These are phyloP conservation scores for Chlamydomonas urium DNA, from an alignment of 139 green algal species.

Conservation along the genomic window DNA sequence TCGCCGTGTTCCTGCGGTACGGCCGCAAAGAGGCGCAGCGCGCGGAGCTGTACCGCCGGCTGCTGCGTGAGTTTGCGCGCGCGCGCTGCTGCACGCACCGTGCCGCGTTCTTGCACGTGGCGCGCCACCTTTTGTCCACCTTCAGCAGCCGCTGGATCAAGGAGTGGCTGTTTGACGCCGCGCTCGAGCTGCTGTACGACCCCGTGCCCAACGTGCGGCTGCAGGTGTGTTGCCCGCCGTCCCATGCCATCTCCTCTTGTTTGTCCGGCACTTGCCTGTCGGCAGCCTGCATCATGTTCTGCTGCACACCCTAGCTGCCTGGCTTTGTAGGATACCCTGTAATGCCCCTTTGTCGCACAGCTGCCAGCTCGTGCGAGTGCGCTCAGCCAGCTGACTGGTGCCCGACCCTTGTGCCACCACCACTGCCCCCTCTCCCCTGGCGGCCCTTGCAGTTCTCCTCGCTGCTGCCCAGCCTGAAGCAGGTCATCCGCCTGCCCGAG, in stretches of 20 bases:
- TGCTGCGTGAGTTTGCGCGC: conserved; percentile 56
- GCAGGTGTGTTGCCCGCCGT: conserved; percentile 15
- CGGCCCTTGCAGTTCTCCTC: conserved; percentile 12
- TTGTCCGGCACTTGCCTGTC: no score
- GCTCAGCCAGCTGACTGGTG: no score
- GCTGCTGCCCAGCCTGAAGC: conserved; percentile 58
- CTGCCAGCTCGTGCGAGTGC: no score
- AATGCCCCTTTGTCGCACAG: no score
- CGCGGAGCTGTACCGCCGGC: conserved; percentile 47
- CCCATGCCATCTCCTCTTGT: no score
- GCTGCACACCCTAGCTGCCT: no score
- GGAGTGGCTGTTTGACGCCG: conserved; percentile 41
- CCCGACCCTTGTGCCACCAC: no score
- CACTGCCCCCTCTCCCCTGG: no score
- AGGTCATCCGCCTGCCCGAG: conserved; percentile 58
- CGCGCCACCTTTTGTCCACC: conserved; percentile 23
- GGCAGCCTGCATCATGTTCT: no score
- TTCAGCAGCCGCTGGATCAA: conserved; percentile 53
- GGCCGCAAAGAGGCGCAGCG: conserved; percentile 41
- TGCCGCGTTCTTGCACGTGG: conserved; percentile 4
- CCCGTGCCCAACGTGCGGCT: conserved; percentile 64
- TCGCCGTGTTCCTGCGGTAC: conserved; percentile 8
- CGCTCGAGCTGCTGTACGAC: conserved; percentile 57
- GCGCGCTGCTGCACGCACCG: background rate
- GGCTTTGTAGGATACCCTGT: no score